Conservation (phyloP, 208 protist species). For the Phytomonas francai region DNA sequence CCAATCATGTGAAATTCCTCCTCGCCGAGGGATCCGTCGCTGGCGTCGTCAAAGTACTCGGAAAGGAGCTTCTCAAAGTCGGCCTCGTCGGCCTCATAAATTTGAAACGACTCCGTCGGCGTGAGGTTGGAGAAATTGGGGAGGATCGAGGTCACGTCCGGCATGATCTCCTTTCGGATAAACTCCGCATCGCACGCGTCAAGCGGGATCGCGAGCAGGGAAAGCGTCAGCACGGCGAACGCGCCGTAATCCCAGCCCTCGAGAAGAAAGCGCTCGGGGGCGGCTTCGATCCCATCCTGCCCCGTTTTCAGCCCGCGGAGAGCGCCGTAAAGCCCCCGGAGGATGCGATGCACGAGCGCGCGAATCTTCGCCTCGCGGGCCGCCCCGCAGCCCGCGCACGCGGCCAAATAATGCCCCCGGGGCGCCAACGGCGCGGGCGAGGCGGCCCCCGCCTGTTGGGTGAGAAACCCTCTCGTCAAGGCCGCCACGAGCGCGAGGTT, state of each 20-base stretch:
- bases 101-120: conserved; percentile 39
- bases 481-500: background rate
- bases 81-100: conserved; percentile 18
- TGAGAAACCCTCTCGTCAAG: no score
- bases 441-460: background rate
- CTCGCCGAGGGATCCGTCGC: no score
- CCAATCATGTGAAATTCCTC: no score
- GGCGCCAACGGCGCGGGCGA: background rate
- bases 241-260: conserved; percentile 52
- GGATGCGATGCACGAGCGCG: conserved; percentile 29
- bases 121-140: conserved; percentile 46
- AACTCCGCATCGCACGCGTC: conserved; percentile 44
- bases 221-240: conserved; percentile 43
- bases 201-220: conserved; percentile 44
- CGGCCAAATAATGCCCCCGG: conserved; percentile 30
- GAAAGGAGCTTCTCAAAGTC: conserved; percentile 8
- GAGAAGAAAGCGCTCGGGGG: conserved; percentile 48
- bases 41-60: conserved; percentile 7
- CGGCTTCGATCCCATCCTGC: conserved; percentile 17
- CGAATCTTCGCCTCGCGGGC: conserved; percentile 36
- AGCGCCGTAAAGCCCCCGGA: conserved; percentile 30
- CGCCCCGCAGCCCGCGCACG: conserved; percentile 44
- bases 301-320: conserved; percentile 28
- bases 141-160: conserved; percentile 29
- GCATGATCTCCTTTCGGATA: background rate